phyloP scores from a whole-genome alignment of 73 alveolate genomes.

The Stentor roeselii region DNA sequence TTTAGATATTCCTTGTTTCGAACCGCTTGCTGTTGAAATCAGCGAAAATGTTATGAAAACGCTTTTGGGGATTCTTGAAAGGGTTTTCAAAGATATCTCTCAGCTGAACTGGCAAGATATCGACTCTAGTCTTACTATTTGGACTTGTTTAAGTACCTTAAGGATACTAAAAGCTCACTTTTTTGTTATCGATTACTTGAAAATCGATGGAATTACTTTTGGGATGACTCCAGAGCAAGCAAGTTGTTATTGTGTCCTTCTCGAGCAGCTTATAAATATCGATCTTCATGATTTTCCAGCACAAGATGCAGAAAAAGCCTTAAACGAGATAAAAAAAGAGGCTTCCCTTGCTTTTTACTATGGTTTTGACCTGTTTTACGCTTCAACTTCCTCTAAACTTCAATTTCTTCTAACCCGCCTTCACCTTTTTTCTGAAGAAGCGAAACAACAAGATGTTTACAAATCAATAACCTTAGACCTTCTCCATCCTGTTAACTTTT shows the following conservation, averaged over 20 bases:
- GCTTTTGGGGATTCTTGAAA: neutral
- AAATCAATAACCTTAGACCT: neutral
- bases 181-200: neutral
- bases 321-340: conserved; percentile 5
- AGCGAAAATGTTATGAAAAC: neutral
- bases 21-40: neutral
- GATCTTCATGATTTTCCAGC: neutral
- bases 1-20: neutral
- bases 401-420: neutral
- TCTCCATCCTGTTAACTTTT: conserved; percentile 11
- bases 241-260: too few relatives aligned
- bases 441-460: neutral
- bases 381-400: conserved; percentile 3
- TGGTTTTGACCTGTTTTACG: conserved; percentile 28
- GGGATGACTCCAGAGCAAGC: conserved; percentile 15
- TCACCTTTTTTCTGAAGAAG: neutral
- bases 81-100: neutral
- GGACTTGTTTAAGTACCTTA: neutral
- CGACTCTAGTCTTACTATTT: neutral
- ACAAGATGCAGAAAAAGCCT: neutral
- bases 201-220: neutral
- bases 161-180: conserved; percentile 6
- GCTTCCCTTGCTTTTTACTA: conserved; percentile 1
- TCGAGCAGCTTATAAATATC: neutral
- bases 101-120: neutral